These are phyloP conservation scores for Mayamaea pseudoterrestris DNA, from an alignment of 108 stramenopile genomes.

Conservation along the genomic window DNA sequence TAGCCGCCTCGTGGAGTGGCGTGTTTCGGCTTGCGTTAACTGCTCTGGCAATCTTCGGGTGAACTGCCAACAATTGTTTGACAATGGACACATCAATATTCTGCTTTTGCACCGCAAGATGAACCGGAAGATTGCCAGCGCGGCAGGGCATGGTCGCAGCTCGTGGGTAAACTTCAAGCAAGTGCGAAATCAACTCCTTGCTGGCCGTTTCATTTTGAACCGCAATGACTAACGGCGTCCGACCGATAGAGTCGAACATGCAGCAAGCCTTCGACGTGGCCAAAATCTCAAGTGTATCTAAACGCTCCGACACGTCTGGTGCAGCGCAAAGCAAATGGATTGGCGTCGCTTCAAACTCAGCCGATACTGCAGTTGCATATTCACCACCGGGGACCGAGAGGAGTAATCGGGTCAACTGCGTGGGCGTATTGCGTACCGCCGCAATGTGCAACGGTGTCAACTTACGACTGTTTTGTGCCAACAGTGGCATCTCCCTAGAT, in stretches of 20 bases:
- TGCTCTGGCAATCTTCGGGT: constrained; percentile 33
- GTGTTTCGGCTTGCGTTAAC: constrained; percentile 38
- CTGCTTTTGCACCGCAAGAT: constrained; percentile 35
- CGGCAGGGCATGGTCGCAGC: constrained; percentile 25
- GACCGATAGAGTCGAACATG: constrained; percentile 23
- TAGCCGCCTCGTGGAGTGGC: constrained; percentile 50
- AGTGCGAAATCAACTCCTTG: constrained; percentile 26
- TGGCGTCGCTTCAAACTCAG: constrained; percentile 27
- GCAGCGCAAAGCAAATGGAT: constrained; percentile 16
- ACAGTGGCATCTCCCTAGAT: constrained; percentile 2
- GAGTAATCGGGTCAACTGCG: constrained; percentile 23
- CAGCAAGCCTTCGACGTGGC: constrained; percentile 25
- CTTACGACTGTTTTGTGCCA: constrained; percentile 7
- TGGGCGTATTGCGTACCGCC: constrained; percentile 33
- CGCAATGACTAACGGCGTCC: constrained; percentile 36
- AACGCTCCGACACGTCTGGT: background rate
- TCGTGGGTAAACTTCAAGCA: constrained; percentile 37
- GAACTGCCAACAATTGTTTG: constrained; percentile 34
- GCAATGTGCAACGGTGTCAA: constrained; percentile 51
- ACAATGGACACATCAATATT: constrained; percentile 31
- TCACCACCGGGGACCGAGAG: constrained; percentile 24
- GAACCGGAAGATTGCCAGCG: constrained; percentile 40
- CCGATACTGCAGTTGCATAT: constrained; percentile 23
- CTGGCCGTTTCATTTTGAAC: constrained; percentile 38
- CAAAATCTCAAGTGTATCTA: constrained; percentile 18